These are phyloP conservation scores for Platismatia glauca DNA, from an alignment of 495 filamentous ascomycete genomes.

Conservation along the genomic window DNA sequence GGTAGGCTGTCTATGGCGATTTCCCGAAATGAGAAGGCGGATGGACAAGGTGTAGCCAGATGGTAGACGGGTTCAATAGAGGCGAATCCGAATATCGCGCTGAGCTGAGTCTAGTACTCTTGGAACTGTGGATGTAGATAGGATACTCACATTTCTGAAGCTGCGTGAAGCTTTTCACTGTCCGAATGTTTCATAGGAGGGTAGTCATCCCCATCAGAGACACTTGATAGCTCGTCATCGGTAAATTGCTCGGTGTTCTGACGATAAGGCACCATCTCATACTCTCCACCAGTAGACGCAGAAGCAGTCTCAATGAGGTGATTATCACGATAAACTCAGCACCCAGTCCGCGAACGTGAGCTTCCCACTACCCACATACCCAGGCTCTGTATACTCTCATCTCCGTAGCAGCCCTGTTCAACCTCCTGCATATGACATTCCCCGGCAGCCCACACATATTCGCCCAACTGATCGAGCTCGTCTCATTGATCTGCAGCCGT, in stretches of 20 bases:
- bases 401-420: slow-evolving; percentile 57
- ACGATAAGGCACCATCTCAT: slow-evolving; percentile 45
- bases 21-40: slow-evolving; percentile 43
- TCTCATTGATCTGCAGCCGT: slow-evolving; percentile 54
- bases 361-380: slow-evolving; percentile 35
- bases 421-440: slow-evolving; percentile 47
- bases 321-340: slow-evolving; percentile 37
- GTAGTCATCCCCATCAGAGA: slow-evolving; percentile 17
- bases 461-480: slow-evolving; percentile 55
- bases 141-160: slow-evolving; percentile 37
- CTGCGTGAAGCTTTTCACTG: slow-evolving; percentile 43
- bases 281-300: slow-evolving; percentile 50
- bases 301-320: slow-evolving; percentile 60
- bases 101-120: slow-evolving; percentile 10
- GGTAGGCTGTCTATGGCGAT: slow-evolving; percentile 30
- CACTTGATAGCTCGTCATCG: slow-evolving; percentile 36
- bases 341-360: not conserved
- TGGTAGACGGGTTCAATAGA: slow-evolving; percentile 52
- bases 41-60: slow-evolving; percentile 48
- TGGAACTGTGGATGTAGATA: not conserved
- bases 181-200: slow-evolving; percentile 30
- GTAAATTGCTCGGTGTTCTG: slow-evolving; percentile 28
- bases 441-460: slow-evolving; percentile 61
- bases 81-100: slow-evolving; percentile 52
- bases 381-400: slow-evolving; percentile 58